These are phyloP conservation scores for Cyamopsis tetragonoloba DNA, from an alignment of 306 rosid genomes.

Conservation along the genomic window DNA sequence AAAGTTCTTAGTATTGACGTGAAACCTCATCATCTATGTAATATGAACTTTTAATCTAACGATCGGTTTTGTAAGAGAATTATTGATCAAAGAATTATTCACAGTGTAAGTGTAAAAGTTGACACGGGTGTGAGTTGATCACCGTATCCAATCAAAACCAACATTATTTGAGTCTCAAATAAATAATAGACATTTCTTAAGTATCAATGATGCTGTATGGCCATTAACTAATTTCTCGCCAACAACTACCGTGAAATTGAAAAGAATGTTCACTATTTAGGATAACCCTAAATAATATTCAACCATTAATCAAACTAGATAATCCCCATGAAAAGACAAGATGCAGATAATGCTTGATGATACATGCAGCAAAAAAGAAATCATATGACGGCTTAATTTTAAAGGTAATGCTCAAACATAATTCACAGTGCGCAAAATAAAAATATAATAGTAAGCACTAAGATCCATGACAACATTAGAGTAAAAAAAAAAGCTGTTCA, in stretches of 20 bases:
- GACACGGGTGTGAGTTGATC: too few relatives aligned
- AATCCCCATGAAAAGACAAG: background rate
- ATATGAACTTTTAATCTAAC: too few relatives aligned
- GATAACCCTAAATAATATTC: background rate
- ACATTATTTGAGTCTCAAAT: background rate
- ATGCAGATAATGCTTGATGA: conserved; percentile 5
- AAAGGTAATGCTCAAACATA: conserved; percentile 3
- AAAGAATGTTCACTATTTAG: background rate
- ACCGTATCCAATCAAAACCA: background rate
- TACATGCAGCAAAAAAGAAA: conserved; percentile 7
- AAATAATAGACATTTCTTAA: background rate
- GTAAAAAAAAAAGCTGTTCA: conserved; percentile 8
- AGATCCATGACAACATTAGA: background rate
- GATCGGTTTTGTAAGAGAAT: too few relatives aligned
- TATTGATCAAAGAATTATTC: too few relatives aligned
- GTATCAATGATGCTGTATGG: background rate
- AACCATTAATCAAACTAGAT: background rate
- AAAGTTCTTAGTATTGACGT: too few relatives aligned
- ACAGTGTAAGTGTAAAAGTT: too few relatives aligned
- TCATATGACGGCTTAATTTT: background rate
- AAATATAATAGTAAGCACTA: conserved; percentile 12
- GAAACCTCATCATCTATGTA: too few relatives aligned
- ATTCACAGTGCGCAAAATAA: background rate
- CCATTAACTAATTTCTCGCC: background rate
- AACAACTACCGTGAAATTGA: background rate